Percentiles rank a stretch among this genome's conserved stretches.
Conservation (phyloP, 2,329 filamentous ascomycete species). For the Triangularia verruculosa region DNA sequence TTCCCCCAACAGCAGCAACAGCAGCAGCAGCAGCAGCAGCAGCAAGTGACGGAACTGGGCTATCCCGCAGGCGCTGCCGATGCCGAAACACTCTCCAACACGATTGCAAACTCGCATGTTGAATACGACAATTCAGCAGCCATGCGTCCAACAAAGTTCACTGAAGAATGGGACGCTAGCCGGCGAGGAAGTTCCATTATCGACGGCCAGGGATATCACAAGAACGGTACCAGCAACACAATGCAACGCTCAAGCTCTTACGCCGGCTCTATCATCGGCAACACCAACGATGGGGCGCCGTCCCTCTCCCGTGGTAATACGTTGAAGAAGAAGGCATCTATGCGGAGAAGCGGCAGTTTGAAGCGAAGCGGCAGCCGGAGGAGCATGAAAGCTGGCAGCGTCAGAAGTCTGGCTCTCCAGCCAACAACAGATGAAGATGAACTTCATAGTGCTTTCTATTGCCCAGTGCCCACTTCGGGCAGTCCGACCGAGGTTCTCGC, state of each 20-base stretch:
- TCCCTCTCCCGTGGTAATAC: conserved; percentile 60
- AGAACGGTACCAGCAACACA: conserved; percentile 1
- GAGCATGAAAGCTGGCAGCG: conserved; percentile 81
- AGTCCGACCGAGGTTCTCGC: conserved; percentile 86
- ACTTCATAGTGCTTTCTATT: conserved; percentile 79
- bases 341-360: conserved; percentile 70
- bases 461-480: conserved; percentile 82
- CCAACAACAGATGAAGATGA: conserved; percentile 66
- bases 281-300: conserved; percentile 35
- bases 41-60: background rate
- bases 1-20: conserved; percentile 28
- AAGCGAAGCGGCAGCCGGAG: conserved; percentile 76
- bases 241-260: conserved; percentile 63
- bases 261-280: conserved; percentile 51
- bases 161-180: conserved; percentile 69
- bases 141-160: conserved; percentile 52
- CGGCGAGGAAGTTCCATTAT: conserved; percentile 64
- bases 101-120: conserved; percentile 36
- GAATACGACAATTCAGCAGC: conserved; percentile 27
- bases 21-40: too few species aligned
- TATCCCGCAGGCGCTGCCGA: conserved; percentile 28
- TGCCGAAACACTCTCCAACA: conserved; percentile 37
- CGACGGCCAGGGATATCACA: conserved; percentile 39
- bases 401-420: conserved; percentile 73
- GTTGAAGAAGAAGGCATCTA: conserved; percentile 81